Evolutionary conservation across 805 yeast genomes (phyloP).

Genomic region (Wickerhamiella cacticola): DNA sequence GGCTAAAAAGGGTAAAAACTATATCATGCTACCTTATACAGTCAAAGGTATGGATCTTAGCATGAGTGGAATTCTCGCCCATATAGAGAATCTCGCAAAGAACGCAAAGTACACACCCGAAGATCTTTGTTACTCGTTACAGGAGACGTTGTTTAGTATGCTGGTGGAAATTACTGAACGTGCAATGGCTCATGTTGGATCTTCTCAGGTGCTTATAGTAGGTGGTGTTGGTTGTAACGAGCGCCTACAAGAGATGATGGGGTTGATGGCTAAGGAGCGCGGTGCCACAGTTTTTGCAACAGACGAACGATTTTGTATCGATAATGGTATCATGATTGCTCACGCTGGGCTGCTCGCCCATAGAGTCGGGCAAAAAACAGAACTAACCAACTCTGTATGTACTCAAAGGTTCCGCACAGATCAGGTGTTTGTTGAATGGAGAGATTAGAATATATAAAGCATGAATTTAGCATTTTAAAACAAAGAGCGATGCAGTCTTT

Average conservation of each 20-base stretch:
- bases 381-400: slow-evolving; percentile 62
- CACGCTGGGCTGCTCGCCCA: slow-evolving; percentile 87
- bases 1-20: slow-evolving; percentile 50
- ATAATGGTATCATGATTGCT: slow-evolving; percentile 97
- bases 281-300: slow-evolving; percentile 87
- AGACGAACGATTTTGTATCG: slow-evolving; percentile 93
- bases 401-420: slow-evolving; percentile 92
- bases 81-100: slow-evolving; percentile 61
- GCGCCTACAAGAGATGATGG: slow-evolving; percentile 92
- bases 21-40: slow-evolving; percentile 78
- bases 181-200: slow-evolving; percentile 94
- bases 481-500: no score
- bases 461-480: background rate
- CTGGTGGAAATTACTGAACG: slow-evolving; percentile 94
- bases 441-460: slow-evolving; percentile 35
- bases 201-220: slow-evolving; percentile 81
- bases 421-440: slow-evolving; percentile 82
- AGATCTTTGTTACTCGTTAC: slow-evolving; percentile 85
- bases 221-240: slow-evolving; percentile 98
- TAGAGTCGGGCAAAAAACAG: slow-evolving; percentile 59
- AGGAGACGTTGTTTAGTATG: slow-evolving; percentile 90
- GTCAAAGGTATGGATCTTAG: slow-evolving; percentile 98
- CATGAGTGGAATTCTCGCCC: slow-evolving; percentile 89
- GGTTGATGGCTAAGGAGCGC: slow-evolving; percentile 79
- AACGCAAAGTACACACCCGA: slow-evolving; percentile 43